Evolutionary conservation across 768 basidiomycete genomes (phyloP), one percentile per base, ranked within the genome.

Genomic region (Suillus subalutaceus): DNA sequence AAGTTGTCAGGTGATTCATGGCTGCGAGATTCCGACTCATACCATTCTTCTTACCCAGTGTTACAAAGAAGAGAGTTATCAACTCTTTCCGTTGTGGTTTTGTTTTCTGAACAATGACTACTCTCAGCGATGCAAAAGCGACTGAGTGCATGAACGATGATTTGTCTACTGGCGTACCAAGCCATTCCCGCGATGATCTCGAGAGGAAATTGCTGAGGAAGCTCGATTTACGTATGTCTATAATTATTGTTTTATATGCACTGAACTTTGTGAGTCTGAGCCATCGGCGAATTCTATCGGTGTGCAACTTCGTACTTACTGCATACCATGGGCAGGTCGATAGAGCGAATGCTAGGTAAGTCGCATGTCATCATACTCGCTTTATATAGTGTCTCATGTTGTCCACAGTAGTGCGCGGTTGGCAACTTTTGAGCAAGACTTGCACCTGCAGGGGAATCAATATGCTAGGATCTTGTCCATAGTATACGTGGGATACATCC

Each of bases 391-490:
- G 6, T 18, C 43, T 64, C 40, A 63, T 30, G 13, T n/a, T 53
- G 7, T 61, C 53, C 8, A 18, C 37, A 67, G 67, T 26, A 40
- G 41, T 59, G 73, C 73, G 3, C 70, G 73, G 10, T 67, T 74
- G 13, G 65, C 68, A 64, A 69, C 70, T 37, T 65, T 74, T n/a
- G 67, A 74, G 57, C 32, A 63, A 15, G 73, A 74, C 61, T 61
- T 74, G 48, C 68, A 70, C 41, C 73, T 74, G 32, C 53, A 56
- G 40, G 72, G 74, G 26, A 64, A 67, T 18, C 69, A 75, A 65
- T 76, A 69, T 58, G 59, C 73, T 1, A 73, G 73, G 18, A 61
- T 68, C n/a, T 46, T 72, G 35, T 72, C 75, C 30, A 69, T 76
- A 48, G 63, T 75, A 23, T 76, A 67, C 32, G 68, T 71, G 6